Base-by-base conservation (phyloP, 2,329 filamentous ascomycete species). In the Corinectria fuckeliana region DNA sequence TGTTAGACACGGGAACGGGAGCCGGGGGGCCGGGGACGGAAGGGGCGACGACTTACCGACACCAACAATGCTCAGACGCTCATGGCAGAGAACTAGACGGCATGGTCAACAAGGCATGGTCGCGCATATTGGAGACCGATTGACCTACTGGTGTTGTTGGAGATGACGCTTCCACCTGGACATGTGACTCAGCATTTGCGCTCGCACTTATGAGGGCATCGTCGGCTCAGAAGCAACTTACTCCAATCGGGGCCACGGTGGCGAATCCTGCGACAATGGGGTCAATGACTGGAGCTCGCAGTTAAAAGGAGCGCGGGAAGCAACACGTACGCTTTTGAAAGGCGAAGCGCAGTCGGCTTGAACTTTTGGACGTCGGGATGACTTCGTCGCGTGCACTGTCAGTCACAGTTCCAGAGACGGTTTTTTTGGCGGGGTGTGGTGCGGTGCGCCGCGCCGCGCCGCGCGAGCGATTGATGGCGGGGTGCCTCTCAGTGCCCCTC, bases 211-310 rank as follows among this genome's bases (percentile, higher is more conserved):
- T 32, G 45, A 47, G 28, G 55, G 48, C 45, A 36, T 47, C 20
- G 39, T 45, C 41, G 20, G 18, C 10, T 18, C 49, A 51, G 39
- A 34, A 54, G 44, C 52, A 47, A 87, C 91, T 90, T 83, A 95
- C 92, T 97, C 95, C 95, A 99, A 83, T 99, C 95, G 73, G 95
- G 95, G 71, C 95, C 95, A 79, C 95, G 90, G 81, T 99, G 95
- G 72, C 96, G 93, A 75, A 97, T 87, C 76, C 92, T 96, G 76
- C 36, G 38, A 38, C 56, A 55, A 47, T 51, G 23, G 58, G 45
- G 64, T 71, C 53, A 70, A 59, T 58, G 55, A 32, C 45, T 14
- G 26, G 20, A 21, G 20, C 21, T n/a, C 23, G 30, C 3, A 14
- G 14, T 9, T 14, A 3, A 28, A 18, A 13, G 2, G 5, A 20